phyloP scores from a whole-genome alignment of 495 filamentous ascomycete genomes.

The Penicillium dipodomyicola region DNA sequence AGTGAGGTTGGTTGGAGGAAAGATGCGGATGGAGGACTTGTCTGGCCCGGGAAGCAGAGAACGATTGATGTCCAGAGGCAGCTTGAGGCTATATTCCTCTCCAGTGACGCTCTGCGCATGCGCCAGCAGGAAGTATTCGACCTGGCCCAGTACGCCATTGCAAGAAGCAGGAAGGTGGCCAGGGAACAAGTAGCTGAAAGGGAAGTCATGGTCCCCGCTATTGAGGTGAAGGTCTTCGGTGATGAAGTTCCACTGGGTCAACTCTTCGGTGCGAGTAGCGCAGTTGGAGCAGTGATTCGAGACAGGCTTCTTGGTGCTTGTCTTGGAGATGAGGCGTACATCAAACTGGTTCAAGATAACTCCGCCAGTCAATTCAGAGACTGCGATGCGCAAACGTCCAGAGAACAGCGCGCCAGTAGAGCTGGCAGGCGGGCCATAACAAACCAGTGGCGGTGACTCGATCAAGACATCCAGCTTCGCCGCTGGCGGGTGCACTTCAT shows the following conservation, averaged over 20 bases:
- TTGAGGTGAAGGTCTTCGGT: conserved; percentile 61
- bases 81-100: conserved; percentile 63
- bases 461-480: conserved; percentile 73
- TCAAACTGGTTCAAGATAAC: conserved; percentile 67
- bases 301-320: conserved; percentile 77
- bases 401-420: conserved; percentile 88
- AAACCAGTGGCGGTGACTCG: conserved; percentile 85
- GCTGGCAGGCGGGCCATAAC: conserved; percentile 69
- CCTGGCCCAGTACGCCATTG: conserved; percentile 64
- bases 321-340: conserved; percentile 64
- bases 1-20: conserved; percentile 91
- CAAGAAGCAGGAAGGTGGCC: conserved; percentile 83
- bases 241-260: conserved; percentile 78
- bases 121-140: conserved; percentile 79
- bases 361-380: conserved; percentile 54
- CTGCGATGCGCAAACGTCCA: conserved; percentile 71
- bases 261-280: conserved; percentile 60
- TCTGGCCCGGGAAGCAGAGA: conserved; percentile 73
- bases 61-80: conserved; percentile 68
- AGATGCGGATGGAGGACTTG: conserved; percentile 78
- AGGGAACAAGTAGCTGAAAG: conserved; percentile 87
- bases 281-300: conserved; percentile 74
- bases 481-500: conserved; percentile 32
- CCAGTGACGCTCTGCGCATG: conserved; percentile 58
- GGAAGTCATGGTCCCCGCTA: conserved; percentile 71